Evolutionary conservation across 192 early-diverging fungal genomes (phyloP).

Genomic region (Linnemannia elongata): DNA sequence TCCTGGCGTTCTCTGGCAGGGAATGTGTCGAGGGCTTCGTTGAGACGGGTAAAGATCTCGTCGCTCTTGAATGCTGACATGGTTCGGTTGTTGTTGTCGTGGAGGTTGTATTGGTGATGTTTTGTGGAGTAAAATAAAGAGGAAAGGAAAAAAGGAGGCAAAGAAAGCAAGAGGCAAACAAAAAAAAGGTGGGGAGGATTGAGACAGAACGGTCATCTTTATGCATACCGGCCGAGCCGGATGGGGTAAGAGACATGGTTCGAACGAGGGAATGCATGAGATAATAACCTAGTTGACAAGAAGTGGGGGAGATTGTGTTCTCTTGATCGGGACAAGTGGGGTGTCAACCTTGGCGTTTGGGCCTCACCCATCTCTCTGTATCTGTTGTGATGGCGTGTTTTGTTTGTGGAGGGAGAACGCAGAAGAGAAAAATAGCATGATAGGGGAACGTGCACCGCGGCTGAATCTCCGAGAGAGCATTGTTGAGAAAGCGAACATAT

Average conservation of each 20-base stretch:
- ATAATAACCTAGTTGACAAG: not conserved
- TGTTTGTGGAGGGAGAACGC: not conserved
- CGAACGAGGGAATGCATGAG: not conserved
- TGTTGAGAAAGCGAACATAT: not conserved
- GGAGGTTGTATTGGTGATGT: not conserved
- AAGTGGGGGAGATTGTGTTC: not conserved
- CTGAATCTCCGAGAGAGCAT: not conserved
- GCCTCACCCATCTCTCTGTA: not conserved
- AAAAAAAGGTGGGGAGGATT: not conserved
- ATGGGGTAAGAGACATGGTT: not conserved
- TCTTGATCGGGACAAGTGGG: not conserved
- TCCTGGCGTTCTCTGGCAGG: constrained; percentile 71
- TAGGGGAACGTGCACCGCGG: not conserved
- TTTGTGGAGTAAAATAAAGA: too few species aligned
- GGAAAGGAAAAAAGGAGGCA: not conserved
- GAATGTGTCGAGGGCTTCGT: constrained; percentile 65
- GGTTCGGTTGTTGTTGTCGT: not conserved
- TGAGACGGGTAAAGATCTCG: constrained; percentile 78
- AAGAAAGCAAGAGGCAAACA: not conserved
- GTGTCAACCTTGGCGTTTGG: constrained; percentile 5
- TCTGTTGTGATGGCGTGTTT: too few species aligned
- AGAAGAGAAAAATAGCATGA: not conserved
- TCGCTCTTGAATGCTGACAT: constrained; percentile 79
- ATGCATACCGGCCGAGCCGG: constrained; percentile 3
- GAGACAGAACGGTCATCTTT: not conserved